phyloP scores from a whole-genome alignment of 2,329 filamentous ascomycete species.

The Apiospora marii region DNA sequence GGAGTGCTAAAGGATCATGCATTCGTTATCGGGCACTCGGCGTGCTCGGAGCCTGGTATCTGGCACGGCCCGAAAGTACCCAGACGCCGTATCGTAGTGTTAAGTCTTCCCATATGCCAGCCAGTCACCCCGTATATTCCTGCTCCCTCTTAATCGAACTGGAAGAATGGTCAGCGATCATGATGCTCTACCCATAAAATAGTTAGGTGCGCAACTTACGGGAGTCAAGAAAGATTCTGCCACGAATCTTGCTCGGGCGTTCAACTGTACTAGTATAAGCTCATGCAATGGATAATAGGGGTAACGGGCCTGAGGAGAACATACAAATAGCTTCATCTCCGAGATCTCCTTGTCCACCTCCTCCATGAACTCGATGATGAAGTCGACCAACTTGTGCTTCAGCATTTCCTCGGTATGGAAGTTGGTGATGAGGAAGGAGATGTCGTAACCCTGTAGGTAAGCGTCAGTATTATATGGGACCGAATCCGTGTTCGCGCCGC shows the following conservation, averaged over 20 bases:
- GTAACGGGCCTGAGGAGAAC: conserved; percentile 45
- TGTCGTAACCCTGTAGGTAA: conserved; percentile 84
- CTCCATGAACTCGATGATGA: conserved; percentile 99
- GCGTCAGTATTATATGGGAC: conserved; percentile 7
- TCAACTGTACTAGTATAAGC: conserved; percentile 70
- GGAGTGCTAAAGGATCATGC: conserved; percentile 14
- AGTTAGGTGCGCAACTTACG: conserved; percentile 55
- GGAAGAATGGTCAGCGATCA: neutral
- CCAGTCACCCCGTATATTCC: conserved; percentile 1
- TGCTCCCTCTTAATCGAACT: neutral
- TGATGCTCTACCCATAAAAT: neutral
- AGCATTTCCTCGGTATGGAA: conserved; percentile 99
- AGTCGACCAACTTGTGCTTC: conserved; percentile 98
- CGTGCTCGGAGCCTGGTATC: conserved; percentile 5
- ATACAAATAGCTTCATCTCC: conserved; percentile 99
- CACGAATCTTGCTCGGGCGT: conserved; percentile 95
- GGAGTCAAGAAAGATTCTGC: conserved; percentile 98
- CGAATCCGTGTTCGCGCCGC: neutral
- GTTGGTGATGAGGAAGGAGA: conserved; percentile 98
- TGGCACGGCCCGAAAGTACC: conserved; percentile 3
- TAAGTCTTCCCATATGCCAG: conserved; percentile 18
- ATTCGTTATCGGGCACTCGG: conserved; percentile 14
- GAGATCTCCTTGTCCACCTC: conserved; percentile 99
- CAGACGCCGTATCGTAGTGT: neutral
- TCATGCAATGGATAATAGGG: conserved; percentile 21